These are phyloP conservation scores for Wickerhamiella siamensis DNA, from an alignment of 805 yeast genomes.

Conservation along the genomic window DNA sequence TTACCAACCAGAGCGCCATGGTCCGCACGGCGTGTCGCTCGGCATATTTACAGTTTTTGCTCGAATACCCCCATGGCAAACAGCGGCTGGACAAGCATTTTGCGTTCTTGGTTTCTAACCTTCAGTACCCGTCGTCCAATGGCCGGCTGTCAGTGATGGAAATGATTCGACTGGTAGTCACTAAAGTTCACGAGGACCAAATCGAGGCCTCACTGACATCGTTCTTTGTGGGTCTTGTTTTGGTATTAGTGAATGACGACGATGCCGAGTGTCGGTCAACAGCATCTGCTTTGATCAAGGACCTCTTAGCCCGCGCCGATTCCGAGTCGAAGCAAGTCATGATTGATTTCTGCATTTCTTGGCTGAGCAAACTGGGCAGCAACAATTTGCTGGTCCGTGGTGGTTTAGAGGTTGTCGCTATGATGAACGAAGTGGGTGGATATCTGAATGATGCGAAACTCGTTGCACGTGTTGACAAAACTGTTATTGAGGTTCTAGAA, in stretches of 20 bases:
- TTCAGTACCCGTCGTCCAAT: conserved; percentile 67
- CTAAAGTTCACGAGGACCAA: conserved; percentile 39
- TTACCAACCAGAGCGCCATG: conserved; percentile 71
- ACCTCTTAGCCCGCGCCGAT: conserved; percentile 19
- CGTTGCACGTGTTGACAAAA: conserved; percentile 1
- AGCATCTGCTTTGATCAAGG: conserved; percentile 48
- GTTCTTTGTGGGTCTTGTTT: conserved; percentile 69
- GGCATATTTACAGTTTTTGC: conserved; percentile 67
- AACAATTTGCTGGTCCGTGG: conserved; percentile 15
- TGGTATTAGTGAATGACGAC: conserved; percentile 65
- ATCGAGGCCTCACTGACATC: conserved; percentile 39
- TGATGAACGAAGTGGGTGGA: conserved; percentile 6
- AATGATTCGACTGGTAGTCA: conserved; percentile 53
- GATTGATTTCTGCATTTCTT: conserved; percentile 8
- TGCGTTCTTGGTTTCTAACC: conserved; percentile 62
- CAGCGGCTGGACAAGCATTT: conserved; percentile 74
- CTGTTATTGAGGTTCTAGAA: conserved; percentile 1
- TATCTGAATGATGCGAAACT: conserved; percentile 2
- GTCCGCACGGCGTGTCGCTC: conserved; percentile 76
- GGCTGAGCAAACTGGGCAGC: conserved; percentile 11
- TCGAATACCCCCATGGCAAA: conserved; percentile 89
- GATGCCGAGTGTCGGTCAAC: conserved; percentile 68
- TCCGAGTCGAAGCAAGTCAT: conserved; percentile 4
- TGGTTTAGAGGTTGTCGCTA: conserved; percentile 14
- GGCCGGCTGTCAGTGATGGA: conserved; percentile 92